Percentiles rank a stretch among this genome's conserved stretches.
These are phyloP conservation scores for Erucastrum elatum DNA, from an alignment of 345 rosid species.

Conservation along the genomic window DNA sequence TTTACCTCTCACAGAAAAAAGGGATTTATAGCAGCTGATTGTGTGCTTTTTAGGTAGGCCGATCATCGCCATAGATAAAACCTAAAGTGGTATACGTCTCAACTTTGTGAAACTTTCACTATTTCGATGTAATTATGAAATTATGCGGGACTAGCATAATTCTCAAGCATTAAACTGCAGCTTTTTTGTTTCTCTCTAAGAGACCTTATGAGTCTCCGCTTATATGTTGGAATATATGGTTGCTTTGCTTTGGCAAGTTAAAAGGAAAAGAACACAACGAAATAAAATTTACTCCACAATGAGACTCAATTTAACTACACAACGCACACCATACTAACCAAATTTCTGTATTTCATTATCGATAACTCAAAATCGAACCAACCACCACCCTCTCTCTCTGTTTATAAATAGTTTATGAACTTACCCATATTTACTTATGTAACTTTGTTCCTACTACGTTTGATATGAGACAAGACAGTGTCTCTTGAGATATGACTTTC, in stretches of 20 bases:
- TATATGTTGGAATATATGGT: neutral
- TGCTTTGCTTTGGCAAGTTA: conserved; percentile 3
- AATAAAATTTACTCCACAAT: neutral
- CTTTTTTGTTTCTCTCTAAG: neutral
- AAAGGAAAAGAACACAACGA: neutral
- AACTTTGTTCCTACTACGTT: conserved; percentile 13
- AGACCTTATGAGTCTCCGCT: neutral
- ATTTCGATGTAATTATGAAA: neutral
- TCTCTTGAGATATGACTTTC: conserved; percentile 24
- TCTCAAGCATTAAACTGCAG: neutral
- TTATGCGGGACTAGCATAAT: neutral
- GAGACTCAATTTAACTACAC: neutral
- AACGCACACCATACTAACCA: neutral
- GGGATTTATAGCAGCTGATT: neutral
- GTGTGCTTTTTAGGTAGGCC: neutral
- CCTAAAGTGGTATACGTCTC: neutral
- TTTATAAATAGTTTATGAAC: conserved; percentile 1
- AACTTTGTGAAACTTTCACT: neutral
- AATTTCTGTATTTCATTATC: conserved; percentile 17
- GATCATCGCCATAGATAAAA: neutral
- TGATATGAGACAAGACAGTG: conserved; percentile 37
- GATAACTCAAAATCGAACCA: conserved; percentile 26
- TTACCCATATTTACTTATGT: conserved; percentile 30
- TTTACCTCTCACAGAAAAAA: neutral
- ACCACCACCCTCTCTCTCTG: neutral